Percentiles rank a stretch among this genome's conserved stretches.
phyloP scores from a whole-genome alignment of 2,329 filamentous ascomycete genomes.

The Monosporascus sp. region DNA sequence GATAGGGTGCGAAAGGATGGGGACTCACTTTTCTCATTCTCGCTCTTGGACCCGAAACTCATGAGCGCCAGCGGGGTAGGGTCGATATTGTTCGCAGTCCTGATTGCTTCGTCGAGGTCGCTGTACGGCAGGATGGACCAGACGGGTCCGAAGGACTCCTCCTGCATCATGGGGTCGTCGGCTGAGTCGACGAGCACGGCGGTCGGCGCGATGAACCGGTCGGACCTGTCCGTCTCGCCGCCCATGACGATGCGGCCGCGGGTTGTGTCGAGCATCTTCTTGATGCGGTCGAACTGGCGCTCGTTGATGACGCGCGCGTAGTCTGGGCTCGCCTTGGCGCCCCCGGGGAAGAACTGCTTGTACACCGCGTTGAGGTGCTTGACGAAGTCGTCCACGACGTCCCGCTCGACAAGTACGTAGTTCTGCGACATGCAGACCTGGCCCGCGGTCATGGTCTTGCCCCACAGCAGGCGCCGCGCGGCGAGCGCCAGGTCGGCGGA shows the following conservation, averaged over 20 bases:
- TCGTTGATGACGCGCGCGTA: constrained; percentile 77
- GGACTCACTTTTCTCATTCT: constrained; percentile 64
- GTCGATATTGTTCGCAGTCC: constrained; percentile 73
- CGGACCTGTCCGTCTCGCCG: constrained; percentile 72
- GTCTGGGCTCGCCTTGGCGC: constrained; percentile 72
- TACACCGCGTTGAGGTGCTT: constrained; percentile 66
- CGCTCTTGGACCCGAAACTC: constrained; percentile 75
- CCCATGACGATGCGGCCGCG: constrained; percentile 83
- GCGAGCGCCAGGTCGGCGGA: constrained; percentile 75
- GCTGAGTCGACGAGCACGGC: constrained; percentile 75
- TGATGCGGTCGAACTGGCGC: constrained; percentile 73
- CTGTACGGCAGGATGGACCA: constrained; percentile 77
- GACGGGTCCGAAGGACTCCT: constrained; percentile 92
- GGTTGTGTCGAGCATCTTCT: constrained; percentile 82
- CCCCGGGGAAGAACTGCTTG: constrained; percentile 77
- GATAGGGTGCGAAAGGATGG: not conserved
- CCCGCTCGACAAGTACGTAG: constrained; percentile 78
- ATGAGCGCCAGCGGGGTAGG: constrained; percentile 80
- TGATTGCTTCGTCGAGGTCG: constrained; percentile 79
- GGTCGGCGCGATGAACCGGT: constrained; percentile 86
- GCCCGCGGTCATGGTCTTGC: constrained; percentile 79
- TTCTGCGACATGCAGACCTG: constrained; percentile 93
- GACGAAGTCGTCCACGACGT: constrained; percentile 66
- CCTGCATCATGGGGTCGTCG: constrained; percentile 70
- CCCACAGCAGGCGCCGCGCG: constrained; percentile 81